Base-by-base conservation (phyloP, 2,329 filamentous ascomycete species). In the Xylaria sp. region DNA sequence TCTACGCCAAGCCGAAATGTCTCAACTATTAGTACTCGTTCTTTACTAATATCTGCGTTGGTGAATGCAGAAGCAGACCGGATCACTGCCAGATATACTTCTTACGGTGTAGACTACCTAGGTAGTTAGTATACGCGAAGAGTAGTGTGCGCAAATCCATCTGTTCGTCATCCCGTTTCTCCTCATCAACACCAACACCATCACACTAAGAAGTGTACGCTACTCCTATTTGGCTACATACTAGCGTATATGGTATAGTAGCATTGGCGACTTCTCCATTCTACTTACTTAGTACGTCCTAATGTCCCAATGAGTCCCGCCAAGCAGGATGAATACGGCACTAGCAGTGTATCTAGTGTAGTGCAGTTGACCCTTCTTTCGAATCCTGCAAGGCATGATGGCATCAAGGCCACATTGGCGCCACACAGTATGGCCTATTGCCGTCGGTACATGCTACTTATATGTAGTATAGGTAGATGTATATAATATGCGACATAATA, bases 341-440 rank as follows among this genome's bases (percentile, higher is more conserved):
- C 16, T 18, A n/a, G 40, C 16, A 18, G 40, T 44, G 6, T 44
- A 18, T 16, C 16, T n/a, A n/a, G n/a, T 1, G 16, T 44, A 44
- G n/a, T 1, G 16, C n/a, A 44, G 16, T 44, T 54, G 57, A 21
- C 23, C 23, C 13, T 25, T 44, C 53, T 37, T 42, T 44, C 23
- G 58, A 50, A 50, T 61, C 40, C 58, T 65, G 58, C 47, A 61
- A 61, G 59, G 59, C 12, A 44, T 62, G 59, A 53, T 47, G 60
- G 65, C 53, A 67, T 67, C 51, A 53, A 35, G 25, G 21, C 23
- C 29, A 37, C 55, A 37, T n/a, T 25, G 29, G 23, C 40, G 25
- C 48, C 12, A 27, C 61, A 63, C 40, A 27, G 51, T 48, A 48
- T 42, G 54, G 40, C 40, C 18, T 5, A 44, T 44, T 9, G 5